Base-by-base conservation (phyloP, 176 grass and related monocot genomes). In the Bolboschoenus planiculmis region DNA sequence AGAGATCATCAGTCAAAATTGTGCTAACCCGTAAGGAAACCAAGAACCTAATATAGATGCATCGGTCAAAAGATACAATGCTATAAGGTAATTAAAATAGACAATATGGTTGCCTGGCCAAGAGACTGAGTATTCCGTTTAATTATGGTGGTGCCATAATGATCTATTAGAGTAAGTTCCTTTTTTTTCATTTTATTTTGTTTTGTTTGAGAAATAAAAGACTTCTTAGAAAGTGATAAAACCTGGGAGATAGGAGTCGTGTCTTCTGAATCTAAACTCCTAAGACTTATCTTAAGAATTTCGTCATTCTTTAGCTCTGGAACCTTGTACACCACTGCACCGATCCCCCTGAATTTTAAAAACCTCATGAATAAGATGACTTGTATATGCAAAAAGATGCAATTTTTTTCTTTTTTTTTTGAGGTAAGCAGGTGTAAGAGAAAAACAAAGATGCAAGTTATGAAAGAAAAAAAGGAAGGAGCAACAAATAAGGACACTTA, bases 321-420 rank as follows among this genome's bases (percentile, higher is more conserved):
- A 6, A 98, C 92, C 79, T 91, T 93, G 79, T 98, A 95, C 34
- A 95, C 96, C 23, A 98, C 87, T 29, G 90, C 92, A 47, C 96
- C 92, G 47, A 98, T 98, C 46, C 86, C 91, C 84, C 92, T 98
- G 87, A 43, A 89, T 56, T 81, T 81, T 13, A 76, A 30, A 82
- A 30, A 75, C 27, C 36, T 81, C 55, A 16, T 75, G 5, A 75
- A 82, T 62, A 46, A 2, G 6, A 60, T 58, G 21, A n/a, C 10
- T 10, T n/a, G 57, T 29, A 60, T 60, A 60, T 60, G 57, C 7
- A 60, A 58, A 26, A 58, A 24, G n/a, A 58, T 24, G 56, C n/a
- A 24, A 58, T 3, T 53, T 53, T 15, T 53, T 3, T 1, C 39
- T 40, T 40, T 40, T 40, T 40, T 6, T 6, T 40, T 40, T 0